Conservation (phyloP, 2,329 filamentous ascomycete genomes). For the Cryphonectria radicalis region DNA sequence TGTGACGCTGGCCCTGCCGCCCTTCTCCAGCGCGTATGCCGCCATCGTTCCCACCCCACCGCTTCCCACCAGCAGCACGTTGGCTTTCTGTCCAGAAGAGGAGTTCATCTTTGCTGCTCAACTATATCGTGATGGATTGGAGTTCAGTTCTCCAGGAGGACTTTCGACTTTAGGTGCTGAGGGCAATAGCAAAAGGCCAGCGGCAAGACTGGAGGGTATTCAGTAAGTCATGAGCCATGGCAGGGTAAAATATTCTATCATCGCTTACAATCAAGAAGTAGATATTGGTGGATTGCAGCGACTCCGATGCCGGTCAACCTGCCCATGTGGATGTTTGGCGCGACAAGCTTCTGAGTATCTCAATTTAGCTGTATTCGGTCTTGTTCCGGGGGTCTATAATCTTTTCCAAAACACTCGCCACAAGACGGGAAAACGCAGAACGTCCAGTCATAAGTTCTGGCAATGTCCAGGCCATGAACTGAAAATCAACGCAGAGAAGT, state of each 20-base stretch:
- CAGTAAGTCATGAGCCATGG: neutral
- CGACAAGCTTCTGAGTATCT: neutral
- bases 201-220: neutral
- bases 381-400: neutral
- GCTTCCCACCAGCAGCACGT: conserved; percentile 56
- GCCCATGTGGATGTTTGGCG: neutral
- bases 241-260: neutral
- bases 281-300: neutral
- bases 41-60: conserved; percentile 62
- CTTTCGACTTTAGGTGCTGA: neutral
- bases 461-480: neutral
- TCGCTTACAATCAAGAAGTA: neutral
- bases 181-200: too few species aligned
- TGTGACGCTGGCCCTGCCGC: conserved; percentile 56
- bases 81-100: conserved; percentile 31
- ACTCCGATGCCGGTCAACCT: neutral
- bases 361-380: neutral
- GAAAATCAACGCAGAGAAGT: neutral
- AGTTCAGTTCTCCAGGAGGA: neutral
- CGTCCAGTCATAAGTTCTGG: too few species aligned
- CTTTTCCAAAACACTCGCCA: neutral
- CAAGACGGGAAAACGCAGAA: too few species aligned
- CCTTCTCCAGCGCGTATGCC: conserved; percentile 56
- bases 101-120: conserved; percentile 12
- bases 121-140: neutral